A percentile compares a stretch with the other conserved stretches of the same genome.
Conservation (phyloP, 768 basidiomycete species). For the Suillus bovinus region DNA sequence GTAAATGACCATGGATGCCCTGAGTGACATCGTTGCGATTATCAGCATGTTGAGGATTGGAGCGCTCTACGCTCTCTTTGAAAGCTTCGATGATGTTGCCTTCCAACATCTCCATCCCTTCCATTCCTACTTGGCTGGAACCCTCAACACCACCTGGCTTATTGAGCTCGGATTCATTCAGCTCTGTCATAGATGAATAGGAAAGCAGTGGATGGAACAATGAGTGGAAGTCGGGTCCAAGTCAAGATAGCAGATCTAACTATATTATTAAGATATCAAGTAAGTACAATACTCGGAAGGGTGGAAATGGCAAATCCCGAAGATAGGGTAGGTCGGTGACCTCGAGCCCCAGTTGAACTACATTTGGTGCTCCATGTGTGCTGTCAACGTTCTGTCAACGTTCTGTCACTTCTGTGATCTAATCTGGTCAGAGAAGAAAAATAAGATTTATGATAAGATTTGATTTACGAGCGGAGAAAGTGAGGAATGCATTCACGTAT, state of each 20-base stretch:
- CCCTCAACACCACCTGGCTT: slow-evolving; percentile 6
- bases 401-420: too few species aligned
- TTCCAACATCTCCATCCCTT: slow-evolving; percentile 1
- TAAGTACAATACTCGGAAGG: too few species aligned
- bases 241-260: neutral
- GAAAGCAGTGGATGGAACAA: neutral
- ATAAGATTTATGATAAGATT: too few species aligned
- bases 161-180: slow-evolving; percentile 2
- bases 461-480: too few species aligned
- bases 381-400: too few species aligned
- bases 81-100: neutral
- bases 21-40: slow-evolving; percentile 17
- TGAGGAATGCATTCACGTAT: too few species aligned
- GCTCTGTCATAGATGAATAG: neutral
- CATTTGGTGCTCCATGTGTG: too few species aligned
- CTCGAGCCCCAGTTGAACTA: too few species aligned
- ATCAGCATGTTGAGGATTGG: slow-evolving; percentile 12
- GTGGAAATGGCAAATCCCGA: too few species aligned
- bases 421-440: too few species aligned
- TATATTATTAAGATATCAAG: too few species aligned
- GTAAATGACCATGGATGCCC: slow-evolving; percentile 36
- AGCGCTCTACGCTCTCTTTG: slow-evolving; percentile 5
- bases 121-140: neutral
- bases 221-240: neutral
- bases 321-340: too few species aligned